Conservation (phyloP, 2,329 filamentous ascomycete species). For the Trichoderma atroviride region DNA sequence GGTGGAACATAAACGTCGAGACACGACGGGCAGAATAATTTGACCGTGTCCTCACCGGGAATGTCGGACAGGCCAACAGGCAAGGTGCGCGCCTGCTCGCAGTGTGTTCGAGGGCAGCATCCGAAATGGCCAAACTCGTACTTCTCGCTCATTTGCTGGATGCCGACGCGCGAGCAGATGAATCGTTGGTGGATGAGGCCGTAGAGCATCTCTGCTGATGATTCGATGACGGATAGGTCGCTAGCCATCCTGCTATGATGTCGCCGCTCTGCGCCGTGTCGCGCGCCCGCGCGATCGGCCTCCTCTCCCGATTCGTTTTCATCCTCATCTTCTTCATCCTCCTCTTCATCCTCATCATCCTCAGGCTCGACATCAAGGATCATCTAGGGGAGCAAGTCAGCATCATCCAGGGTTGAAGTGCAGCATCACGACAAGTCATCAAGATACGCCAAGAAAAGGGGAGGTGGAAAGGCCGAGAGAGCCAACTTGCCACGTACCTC, state of each 20-base stretch:
- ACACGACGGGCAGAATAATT: slow-evolving; percentile 96
- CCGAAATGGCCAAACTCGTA: slow-evolving; percentile 97
- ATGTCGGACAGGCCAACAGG: slow-evolving; percentile 94
- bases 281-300: slow-evolving; percentile 55
- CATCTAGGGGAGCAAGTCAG: slow-evolving; percentile 60
- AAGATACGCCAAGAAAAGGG: neutral
- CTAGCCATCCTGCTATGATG: slow-evolving; percentile 84
- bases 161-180: slow-evolving; percentile 93
- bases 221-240: slow-evolving; percentile 94
- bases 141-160: slow-evolving; percentile 99
- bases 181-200: slow-evolving; percentile 98
- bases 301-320: slow-evolving; percentile 66
- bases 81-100: slow-evolving; percentile 84
- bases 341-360: slow-evolving; percentile 85
- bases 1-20: slow-evolving; percentile 96
- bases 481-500: slow-evolving; percentile 56
- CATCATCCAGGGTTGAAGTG: neutral
- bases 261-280: slow-evolving; percentile 65
- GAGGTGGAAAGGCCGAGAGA: neutral
- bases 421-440: neutral
- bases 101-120: slow-evolving; percentile 90
- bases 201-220: slow-evolving; percentile 96
- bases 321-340: slow-evolving; percentile 76
- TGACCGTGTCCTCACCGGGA: slow-evolving; percentile 95
- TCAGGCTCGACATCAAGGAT: slow-evolving; percentile 97